Base-by-base conservation (phyloP, 2,329 filamentous ascomycete species). In the Trichoderma guizhouense region DNA sequence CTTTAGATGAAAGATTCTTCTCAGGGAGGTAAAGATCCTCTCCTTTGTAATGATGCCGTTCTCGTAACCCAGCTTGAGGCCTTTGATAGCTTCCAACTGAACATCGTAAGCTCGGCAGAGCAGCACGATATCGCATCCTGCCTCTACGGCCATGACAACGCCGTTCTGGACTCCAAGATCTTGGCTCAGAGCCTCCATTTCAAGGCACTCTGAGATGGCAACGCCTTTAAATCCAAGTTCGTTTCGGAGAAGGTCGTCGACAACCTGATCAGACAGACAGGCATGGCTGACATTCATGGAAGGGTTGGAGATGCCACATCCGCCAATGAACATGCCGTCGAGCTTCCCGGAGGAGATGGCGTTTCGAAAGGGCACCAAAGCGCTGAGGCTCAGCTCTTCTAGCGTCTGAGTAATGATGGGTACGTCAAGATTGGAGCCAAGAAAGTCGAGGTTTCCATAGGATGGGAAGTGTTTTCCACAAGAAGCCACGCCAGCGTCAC, bases 121-220 rank as follows among this genome's bases (percentile, higher is more conserved):
- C 7, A 98, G 87, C 6, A 98, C 90, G 68, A 98, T 85, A 80
- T 99, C 96, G 79, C 96, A 98, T 15, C 96, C 96, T 36, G 96
- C 95, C 80, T 97, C 96, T 65, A 98, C 93, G 4, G 96, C 96
- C 94, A 98, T 98, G 76, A 98, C 94, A 0, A 95, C 97, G 14
- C 96, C 96, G 53, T 96, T 95, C 76, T 95, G 94, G 21, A 99
- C 94, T n/a, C 95, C 95, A 64, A 98, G 96, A 77, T 98, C 97
- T 78, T 97, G 93, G 74, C 94, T 96, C 9, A 98, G 87, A 0
- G 95, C 94, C 78, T 98, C 95, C 95, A 98, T 98, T 80, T 98
- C 95, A 8, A 98, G 84, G 75, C 95, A 98, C 79, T 98, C 95
- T 0, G 95, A 98, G 64, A 98, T 94, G 28, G 96, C 94, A 3